Percentiles rank a stretch among this genome's conserved stretches.
phyloP scores from a whole-genome alignment of 2,329 filamentous ascomycete species.

The Colletotrichum coccodes region DNA sequence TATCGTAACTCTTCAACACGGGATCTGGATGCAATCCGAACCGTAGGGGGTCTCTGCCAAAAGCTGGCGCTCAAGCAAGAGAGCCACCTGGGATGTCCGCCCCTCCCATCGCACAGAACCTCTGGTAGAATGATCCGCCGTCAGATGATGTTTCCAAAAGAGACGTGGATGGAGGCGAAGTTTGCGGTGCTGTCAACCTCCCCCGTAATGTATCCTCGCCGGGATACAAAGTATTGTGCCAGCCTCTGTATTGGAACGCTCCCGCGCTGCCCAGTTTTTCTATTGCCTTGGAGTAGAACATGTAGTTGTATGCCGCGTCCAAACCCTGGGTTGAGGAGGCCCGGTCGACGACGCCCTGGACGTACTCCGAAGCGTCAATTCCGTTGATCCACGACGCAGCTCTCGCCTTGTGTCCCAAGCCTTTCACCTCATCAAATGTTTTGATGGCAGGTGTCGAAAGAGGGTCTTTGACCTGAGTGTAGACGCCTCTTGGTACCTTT shows the following conservation, averaged over 20 bases:
- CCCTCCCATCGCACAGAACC: constrained; percentile 40
- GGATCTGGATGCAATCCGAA: constrained; percentile 40
- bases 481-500: no score
- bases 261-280: constrained; percentile 35
- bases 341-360: constrained; percentile 33
- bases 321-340: constrained; percentile 36
- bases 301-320: constrained; percentile 48
- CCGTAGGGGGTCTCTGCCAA: neutral
- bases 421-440: constrained; percentile 50
- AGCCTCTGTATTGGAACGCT: constrained; percentile 42
- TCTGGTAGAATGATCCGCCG: constrained; percentile 44
- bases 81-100: neutral
- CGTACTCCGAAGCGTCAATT: constrained; percentile 35
- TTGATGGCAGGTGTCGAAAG: constrained; percentile 55
- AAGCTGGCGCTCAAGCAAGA: neutral
- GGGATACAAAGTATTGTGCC: constrained; percentile 37
- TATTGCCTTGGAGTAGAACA: constrained; percentile 45
- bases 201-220: constrained; percentile 48
- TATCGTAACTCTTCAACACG: constrained; percentile 37
- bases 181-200: constrained; percentile 42
- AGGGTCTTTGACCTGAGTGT: constrained; percentile 45
- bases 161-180: constrained; percentile 39
- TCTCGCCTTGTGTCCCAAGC: constrained; percentile 36
- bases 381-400: constrained; percentile 39
- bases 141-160: constrained; percentile 43